A percentile compares a stretch with the other conserved stretches of the same genome.
Conservation (phyloP, 2,329 filamentous ascomycete genomes). For the Trichoderma koningiopsis region DNA sequence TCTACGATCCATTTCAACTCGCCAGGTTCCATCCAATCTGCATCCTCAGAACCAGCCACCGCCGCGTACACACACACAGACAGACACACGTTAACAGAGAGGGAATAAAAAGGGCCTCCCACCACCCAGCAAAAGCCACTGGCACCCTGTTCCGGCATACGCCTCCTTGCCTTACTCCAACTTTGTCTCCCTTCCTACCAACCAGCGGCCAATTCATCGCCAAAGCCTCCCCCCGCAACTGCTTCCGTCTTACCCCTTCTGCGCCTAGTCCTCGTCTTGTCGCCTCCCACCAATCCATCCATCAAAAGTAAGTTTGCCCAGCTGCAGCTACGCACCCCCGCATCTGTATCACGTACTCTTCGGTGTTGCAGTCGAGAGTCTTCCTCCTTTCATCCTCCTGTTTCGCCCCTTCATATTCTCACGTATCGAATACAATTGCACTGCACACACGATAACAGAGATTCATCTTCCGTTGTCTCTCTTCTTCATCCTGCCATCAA, state of each 20-base stretch:
- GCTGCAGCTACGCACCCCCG: constrained; percentile 19
- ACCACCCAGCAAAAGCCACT: background rate
- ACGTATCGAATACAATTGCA: background rate
- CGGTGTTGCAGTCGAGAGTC: background rate
- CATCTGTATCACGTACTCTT: constrained; percentile 8
- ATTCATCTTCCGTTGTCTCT: background rate
- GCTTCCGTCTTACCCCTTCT: constrained; percentile 19
- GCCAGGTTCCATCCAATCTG: background rate
- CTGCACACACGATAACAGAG: background rate
- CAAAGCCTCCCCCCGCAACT: constrained; percentile 4
- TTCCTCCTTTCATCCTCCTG: constrained; percentile 2
- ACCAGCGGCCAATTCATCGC: constrained; percentile 10
- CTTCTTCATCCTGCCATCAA: constrained; percentile 4
- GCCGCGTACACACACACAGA: background rate
- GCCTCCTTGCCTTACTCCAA: constrained; percentile 25
- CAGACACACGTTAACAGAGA: background rate
- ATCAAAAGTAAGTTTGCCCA: constrained; percentile 28
- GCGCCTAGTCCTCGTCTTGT: constrained; percentile 9
- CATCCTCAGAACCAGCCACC: constrained; percentile 2
- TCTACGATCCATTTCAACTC: background rate
- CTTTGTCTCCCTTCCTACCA: constrained; percentile 3
- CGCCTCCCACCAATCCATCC: constrained; percentile 18
- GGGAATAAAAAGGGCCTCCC: background rate
- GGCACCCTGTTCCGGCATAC: constrained; percentile 19
- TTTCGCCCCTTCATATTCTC: background rate